These are phyloP conservation scores for Citrus trifoliata DNA, from an alignment of 345 rosid species.

Conservation along the genomic window DNA sequence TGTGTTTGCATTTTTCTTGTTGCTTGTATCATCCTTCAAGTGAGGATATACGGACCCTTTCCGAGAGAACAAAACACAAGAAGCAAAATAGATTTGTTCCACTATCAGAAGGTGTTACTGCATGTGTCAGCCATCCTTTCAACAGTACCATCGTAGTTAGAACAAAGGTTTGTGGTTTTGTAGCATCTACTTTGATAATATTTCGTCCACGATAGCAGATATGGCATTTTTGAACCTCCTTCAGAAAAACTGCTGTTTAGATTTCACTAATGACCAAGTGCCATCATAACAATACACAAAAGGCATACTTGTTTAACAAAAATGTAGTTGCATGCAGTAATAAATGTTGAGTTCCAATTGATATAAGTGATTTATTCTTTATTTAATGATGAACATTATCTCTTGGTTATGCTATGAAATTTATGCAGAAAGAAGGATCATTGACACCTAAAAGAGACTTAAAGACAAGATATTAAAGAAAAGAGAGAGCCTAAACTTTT, in stretches of 20 bases:
- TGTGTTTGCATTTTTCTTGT: too few relatives aligned
- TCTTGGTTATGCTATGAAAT: neutral
- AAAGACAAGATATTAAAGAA: neutral
- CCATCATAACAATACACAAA: neutral
- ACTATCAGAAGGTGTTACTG: slow-evolving; percentile 64
- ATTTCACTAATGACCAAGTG: neutral
- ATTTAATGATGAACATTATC: neutral
- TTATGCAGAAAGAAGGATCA: neutral
- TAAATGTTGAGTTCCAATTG: neutral
- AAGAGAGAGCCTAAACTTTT: slow-evolving; percentile 4
- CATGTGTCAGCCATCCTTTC: slow-evolving; percentile 72
- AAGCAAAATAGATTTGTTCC: slow-evolving; percentile 69
- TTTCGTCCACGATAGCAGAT: neutral
- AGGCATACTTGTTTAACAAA: too few relatives aligned
- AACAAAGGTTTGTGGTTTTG: slow-evolving; percentile 55
- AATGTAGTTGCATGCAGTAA: too few relatives aligned
- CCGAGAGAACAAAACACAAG: slow-evolving; percentile 15
- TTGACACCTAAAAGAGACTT: neutral
- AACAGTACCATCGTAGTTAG: slow-evolving; percentile 70
- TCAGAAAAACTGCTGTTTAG: neutral
- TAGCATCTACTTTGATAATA: neutral
- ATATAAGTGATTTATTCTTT: neutral
- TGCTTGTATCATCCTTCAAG: slow-evolving; percentile 18
- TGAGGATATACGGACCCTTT: slow-evolving; percentile 35
- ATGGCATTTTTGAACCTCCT: neutral